Base-by-base conservation (phyloP, 345 rosid genomes). In the Ceriops decandra region DNA sequence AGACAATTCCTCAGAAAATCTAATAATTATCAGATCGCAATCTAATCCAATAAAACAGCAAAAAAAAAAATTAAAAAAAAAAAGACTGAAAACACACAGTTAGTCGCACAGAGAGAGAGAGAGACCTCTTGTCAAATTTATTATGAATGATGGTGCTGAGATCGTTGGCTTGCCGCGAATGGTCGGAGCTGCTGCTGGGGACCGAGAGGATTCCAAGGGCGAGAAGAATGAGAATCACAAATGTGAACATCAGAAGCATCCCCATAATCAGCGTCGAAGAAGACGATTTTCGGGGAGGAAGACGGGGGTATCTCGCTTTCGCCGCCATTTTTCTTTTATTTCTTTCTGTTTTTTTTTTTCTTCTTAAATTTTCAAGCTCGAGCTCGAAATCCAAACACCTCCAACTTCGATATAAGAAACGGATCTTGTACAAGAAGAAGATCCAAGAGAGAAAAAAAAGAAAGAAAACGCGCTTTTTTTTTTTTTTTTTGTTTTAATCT, bases 161-260 rank as follows among this genome's bases (percentile, higher is more conserved):
- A 85, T 90, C 98, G 78, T 87, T 83, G 28, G 96, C 85, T 66
- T 80, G 82, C 60, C 71, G 75, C 17, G 86, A 80, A 68, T 63
- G 83, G 15, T 64, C 76, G 67, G 83, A 78, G 72, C 67, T 63
- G 72, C 66, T 62, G 83, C 85, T 85, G 11, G 97, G 95, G 60
- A 91, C 72, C 27, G 91, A 89, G 80, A 86, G 74, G 64, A 89
- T 84, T 15, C 95, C 95, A 51, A 93, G 82, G 3, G 84, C 83
- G 46, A 93, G 91, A 62, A 91, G 95, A 72, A 91, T 77, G 74
- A 86, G 72, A 65, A 85, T 80, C 56, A 82, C 83, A 80, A 91
- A 82, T 27, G 95, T 85, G 79, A 85, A 79, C 80, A 82, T 76
- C 58, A 88, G 64, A 65, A 93, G 74, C 76, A 80, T 54, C 7